phyloP scores from a whole-genome alignment of 164 flowering plant species.

The Dillenia suffruticosa region DNA sequence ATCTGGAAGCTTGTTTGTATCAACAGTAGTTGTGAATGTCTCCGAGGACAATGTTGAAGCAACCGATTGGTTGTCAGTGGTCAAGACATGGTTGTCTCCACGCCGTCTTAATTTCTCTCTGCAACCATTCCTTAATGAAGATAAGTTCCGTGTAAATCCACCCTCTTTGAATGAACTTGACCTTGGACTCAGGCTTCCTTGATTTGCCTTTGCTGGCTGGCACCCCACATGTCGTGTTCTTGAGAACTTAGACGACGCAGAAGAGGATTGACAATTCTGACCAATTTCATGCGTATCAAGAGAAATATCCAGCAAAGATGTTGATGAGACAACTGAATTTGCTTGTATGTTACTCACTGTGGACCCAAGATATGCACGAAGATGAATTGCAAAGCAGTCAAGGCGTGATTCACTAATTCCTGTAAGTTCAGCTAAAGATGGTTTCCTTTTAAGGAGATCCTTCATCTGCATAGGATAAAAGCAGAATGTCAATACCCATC shows the following conservation, averaged over 20 bases:
- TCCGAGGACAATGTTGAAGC: constrained; percentile 18
- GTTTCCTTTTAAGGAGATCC: constrained; percentile 61
- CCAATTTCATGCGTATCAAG: constrained; percentile 21
- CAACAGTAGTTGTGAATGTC: constrained; percentile 18
- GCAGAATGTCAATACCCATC: not conserved
- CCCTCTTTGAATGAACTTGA: constrained; percentile 65
- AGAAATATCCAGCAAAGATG: constrained; percentile 10
- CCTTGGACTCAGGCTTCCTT: constrained; percentile 66
- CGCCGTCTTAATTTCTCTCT: constrained; percentile 53
- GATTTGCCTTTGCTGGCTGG: constrained; percentile 40
- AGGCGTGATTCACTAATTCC: constrained; percentile 86
- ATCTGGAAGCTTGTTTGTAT: constrained; percentile 28
- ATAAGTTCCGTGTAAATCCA: constrained; percentile 24
- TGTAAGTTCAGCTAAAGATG: constrained; percentile 75
- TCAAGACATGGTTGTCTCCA: constrained; percentile 33
- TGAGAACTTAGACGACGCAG: constrained; percentile 23
- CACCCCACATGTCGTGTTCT: constrained; percentile 26
- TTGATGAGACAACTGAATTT: constrained; percentile 13
- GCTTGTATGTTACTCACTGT: constrained; percentile 18
- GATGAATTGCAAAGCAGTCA: constrained; percentile 66
- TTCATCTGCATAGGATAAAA: constrained; percentile 54
- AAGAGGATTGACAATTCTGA: constrained; percentile 15
- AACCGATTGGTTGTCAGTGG: constrained; percentile 20
- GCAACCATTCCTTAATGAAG: constrained; percentile 35
- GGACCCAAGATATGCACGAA: constrained; percentile 72